Evolutionary conservation across 192 early-diverging fungal genomes (phyloP), one percentile per base, ranked within the genome.

Genomic region (Coemansia sp.): DNA sequence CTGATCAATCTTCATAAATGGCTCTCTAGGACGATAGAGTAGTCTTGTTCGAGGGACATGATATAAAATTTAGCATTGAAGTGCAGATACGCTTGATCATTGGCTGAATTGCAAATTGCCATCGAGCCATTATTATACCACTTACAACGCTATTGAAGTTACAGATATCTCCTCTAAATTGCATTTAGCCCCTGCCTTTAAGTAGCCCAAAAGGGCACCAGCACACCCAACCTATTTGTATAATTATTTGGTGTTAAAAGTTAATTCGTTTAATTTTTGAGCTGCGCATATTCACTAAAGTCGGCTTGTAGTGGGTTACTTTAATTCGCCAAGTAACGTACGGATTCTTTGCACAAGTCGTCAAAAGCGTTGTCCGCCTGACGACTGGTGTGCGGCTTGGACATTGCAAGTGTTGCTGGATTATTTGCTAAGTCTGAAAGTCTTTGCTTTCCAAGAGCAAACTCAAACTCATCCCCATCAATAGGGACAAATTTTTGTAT

Each of bases 191-290:
- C 21, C 18, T 12, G 52, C 16, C 28, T 69, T 31, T n/a, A 79
- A 48, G 56, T 79, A 54, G 1, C 60, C 61, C 4, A 79, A 44
- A 34, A 79, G 24, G 4, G 71, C 77, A 3, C 77, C 77, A 12
- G 68, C 67, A 22, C 71, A 73, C 24, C 61, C 77, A 32, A 79
- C 38, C 77, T 73, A 79, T 3, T 44, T 22, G 22, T 19, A 5
- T 34, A 57, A n/a, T 7, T 47, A 59, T 59, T 34, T 56, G 32
- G 34, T 19, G 55, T 31, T 3, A 56, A 9, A 16, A 44, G 10
- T 9, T 2, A 44, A 44, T 16, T 44, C 3, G 38, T 16, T 9
- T 16, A 44, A 14, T 16, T 16, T 44, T 16, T 44, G 14, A 16
- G 12, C 16, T 16, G 5, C 38, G 16, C 14, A 44, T 16, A 16